These are phyloP conservation scores for Paulownia fortunei DNA, from an alignment of 257 asterid species.

Conservation along the genomic window DNA sequence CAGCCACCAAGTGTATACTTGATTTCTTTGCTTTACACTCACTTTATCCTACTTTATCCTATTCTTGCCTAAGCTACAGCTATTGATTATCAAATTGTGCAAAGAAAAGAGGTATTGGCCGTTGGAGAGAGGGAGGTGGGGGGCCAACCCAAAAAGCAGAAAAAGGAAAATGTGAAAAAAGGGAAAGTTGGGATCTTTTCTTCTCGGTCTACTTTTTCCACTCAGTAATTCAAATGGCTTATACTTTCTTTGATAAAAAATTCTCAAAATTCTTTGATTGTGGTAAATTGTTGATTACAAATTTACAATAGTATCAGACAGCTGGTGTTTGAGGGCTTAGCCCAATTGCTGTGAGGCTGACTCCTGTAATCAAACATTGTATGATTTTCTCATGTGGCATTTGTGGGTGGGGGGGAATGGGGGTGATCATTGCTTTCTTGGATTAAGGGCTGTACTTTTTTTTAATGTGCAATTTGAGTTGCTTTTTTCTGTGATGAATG, in stretches of 20 bases:
- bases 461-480: neutral
- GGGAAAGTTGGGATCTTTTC: slow-evolving; percentile 29
- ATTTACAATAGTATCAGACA: neutral
- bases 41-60: slow-evolving; percentile 16
- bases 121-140: neutral
- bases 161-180: slow-evolving; percentile 10
- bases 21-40: slow-evolving; percentile 27
- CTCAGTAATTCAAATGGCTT: slow-evolving; percentile 8
- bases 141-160: neutral
- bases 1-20: neutral
- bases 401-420: slow-evolving; percentile 7
- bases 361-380: slow-evolving; percentile 11
- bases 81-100: neutral
- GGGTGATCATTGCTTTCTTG: slow-evolving; percentile 28
- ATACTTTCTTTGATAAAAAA: slow-evolving; percentile 12
- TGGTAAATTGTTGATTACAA: neutral
- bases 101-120: slow-evolving; percentile 6
- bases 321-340: slow-evolving; percentile 7
- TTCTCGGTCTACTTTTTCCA: slow-evolving; percentile 7
- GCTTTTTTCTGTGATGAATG: neutral
- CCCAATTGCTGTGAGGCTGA: neutral
- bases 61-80: neutral
- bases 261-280: neutral
- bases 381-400: neutral
- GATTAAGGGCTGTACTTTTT: neutral